These are phyloP conservation scores for Tolypocladium tundrense DNA, from an alignment of 2,329 filamentous ascomycete genomes.

Conservation along the genomic window DNA sequence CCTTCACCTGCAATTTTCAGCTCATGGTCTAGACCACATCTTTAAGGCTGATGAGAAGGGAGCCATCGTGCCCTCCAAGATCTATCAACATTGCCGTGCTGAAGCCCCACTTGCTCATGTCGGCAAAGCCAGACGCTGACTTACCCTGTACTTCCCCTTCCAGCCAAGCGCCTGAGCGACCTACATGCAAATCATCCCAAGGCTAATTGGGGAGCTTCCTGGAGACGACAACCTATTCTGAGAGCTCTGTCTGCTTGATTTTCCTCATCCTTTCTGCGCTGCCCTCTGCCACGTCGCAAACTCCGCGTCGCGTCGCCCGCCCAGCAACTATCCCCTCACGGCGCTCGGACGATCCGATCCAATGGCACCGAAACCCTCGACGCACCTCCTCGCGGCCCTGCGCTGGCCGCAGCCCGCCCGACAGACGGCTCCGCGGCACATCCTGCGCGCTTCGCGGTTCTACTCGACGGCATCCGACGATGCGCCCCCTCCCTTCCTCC, in stretches of 20 bases:
- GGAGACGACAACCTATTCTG: background rate
- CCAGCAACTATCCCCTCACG: background rate
- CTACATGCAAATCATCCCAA: background rate
- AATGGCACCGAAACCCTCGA: background rate
- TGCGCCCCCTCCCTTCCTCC: conserved; percentile 34
- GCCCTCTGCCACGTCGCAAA: background rate
- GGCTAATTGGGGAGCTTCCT: background rate
- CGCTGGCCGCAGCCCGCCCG: background rate
- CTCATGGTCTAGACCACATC: background rate
- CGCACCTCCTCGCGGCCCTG: background rate
- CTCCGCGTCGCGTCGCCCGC: background rate
- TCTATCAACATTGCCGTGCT: background rate
- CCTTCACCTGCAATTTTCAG: background rate
- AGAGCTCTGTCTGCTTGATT: background rate
- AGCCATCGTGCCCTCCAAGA: background rate
- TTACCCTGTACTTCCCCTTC: background rate
- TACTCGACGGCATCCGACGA: conserved; percentile 25
- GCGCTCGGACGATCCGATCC: background rate
- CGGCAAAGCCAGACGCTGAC: background rate
- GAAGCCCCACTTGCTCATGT: background rate
- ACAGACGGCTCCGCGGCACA: background rate
- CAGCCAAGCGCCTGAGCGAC: background rate
- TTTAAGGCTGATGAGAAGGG: background rate
- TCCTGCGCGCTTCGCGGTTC: conserved; percentile 8
- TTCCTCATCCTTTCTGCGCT: background rate